Evolutionary conservation across 306 rosid species (phyloP), one percentile per base, ranked within the genome.

Genomic region (Astragalus membranaceus): DNA sequence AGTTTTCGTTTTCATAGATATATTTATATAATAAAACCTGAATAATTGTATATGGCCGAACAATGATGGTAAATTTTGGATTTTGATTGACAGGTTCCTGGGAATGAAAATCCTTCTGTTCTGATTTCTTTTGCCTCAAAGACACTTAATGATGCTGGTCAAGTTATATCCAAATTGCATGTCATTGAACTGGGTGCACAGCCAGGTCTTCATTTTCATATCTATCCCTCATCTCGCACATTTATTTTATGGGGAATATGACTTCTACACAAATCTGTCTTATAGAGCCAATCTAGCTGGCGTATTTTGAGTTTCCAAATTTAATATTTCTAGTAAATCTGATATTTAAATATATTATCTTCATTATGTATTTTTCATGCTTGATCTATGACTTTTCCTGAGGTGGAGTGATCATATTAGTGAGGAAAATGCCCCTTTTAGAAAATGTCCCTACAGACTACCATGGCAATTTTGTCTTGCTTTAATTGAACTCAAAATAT

Each of bases 51-150:
- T 20, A 20, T 20, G 23, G 23, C 23, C 23, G 23, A 20, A 20
- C 23, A 20, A 20, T 20, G 23, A 20, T 20, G 23, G 23, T 20
- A 20, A 20, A 20, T 20, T 20, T 20, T 20, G 23, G 23, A 20
- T 20, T 20, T 20, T 20, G 23, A 20, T 20, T 20, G 23, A 20
- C 23, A 20, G 23, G 23, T 20, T 20, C 23, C 23, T 20, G 99
- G 99, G 54, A 91, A 91, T 75, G 97, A 94, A 49, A 87, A 83
- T 69, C 91, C 97, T 65, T 94, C 99, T 37, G 73, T 70, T 79
- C 83, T 91, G 67, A 94, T 94, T 77, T 87, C 96, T 30, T 91
- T 94, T 75, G 97, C 97, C 64, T 84, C 99, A 1, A 94, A 20
- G 23, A 20, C 23, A 9, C 87, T 91, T 68, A 91, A 91, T 75